phyloP scores from a whole-genome alignment of 2,329 filamentous ascomycete species.

The Colletotrichum horii region DNA sequence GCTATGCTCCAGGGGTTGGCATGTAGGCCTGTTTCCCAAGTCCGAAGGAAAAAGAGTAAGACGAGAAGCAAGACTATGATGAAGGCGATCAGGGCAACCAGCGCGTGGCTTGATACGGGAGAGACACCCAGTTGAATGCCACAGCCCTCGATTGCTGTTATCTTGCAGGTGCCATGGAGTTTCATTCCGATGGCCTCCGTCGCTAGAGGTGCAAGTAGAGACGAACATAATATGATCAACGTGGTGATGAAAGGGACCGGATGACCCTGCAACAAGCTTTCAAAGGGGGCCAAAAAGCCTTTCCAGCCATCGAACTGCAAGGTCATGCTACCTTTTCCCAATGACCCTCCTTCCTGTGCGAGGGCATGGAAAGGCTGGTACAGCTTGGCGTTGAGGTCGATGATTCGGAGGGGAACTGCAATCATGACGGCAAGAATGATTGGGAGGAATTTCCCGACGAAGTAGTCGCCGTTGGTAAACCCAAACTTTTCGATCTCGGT shows the following conservation, averaged over 20 bases:
- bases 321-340: slow-evolving; percentile 45
- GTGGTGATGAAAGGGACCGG: slow-evolving; percentile 42
- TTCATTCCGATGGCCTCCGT: slow-evolving; percentile 44
- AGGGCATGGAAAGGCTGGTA: slow-evolving; percentile 51
- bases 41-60: slow-evolving; percentile 31
- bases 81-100: slow-evolving; percentile 34
- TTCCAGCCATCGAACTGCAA: slow-evolving; percentile 44
- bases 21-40: slow-evolving; percentile 42
- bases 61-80: slow-evolving; percentile 34
- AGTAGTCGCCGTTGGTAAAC: slow-evolving; percentile 35
- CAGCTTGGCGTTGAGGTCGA: slow-evolving; percentile 44
- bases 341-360: slow-evolving; percentile 36
- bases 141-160: slow-evolving; percentile 33
- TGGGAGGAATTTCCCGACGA: slow-evolving; percentile 47
- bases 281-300: slow-evolving; percentile 38
- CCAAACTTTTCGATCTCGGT: slow-evolving; percentile 25
- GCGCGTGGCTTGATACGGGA: slow-evolving; percentile 30
- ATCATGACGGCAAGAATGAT: slow-evolving; percentile 43
- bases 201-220: slow-evolving; percentile 42
- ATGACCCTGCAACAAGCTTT: slow-evolving; percentile 36
- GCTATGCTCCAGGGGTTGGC: slow-evolving; percentile 46
- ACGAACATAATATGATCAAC: slow-evolving; percentile 36
- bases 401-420: slow-evolving; percentile 42
- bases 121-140: slow-evolving; percentile 39
- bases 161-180: slow-evolving; percentile 38